Conservation (phyloP, 495 filamentous ascomycete genomes). For the Xylaria bambusicola region DNA sequence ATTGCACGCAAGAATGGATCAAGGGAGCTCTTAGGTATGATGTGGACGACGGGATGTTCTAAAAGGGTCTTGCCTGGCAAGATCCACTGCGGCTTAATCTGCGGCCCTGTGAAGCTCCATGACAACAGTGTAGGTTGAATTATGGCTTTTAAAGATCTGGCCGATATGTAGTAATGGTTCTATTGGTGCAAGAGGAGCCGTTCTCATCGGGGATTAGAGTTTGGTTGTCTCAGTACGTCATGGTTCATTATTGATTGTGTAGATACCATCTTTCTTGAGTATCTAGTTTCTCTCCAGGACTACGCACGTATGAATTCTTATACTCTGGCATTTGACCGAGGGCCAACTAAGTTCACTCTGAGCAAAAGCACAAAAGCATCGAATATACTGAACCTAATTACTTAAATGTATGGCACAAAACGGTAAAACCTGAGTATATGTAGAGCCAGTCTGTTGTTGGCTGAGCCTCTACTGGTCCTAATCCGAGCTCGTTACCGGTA, state of each 20-base stretch:
- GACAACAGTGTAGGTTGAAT: slow-evolving; percentile 6
- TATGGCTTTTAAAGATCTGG: neutral
- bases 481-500: too few relatives aligned
- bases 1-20: slow-evolving; percentile 17
- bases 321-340: too few relatives aligned
- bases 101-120: slow-evolving; percentile 4
- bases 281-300: too few relatives aligned
- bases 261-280: neutral
- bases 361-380: too few relatives aligned
- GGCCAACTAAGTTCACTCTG: too few relatives aligned
- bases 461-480: too few relatives aligned
- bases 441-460: too few relatives aligned
- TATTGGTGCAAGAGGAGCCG: neutral
- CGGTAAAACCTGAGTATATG: too few relatives aligned
- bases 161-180: neutral
- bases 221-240: neutral
- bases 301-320: too few relatives aligned
- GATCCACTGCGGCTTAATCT: slow-evolving; percentile 34
- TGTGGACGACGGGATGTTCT: neutral
- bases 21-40: slow-evolving; percentile 2
- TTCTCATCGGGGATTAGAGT: slow-evolving; percentile 1
- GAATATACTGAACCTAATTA: too few relatives aligned
- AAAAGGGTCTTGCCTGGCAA: slow-evolving; percentile 38
- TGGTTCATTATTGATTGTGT: neutral
- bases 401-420: too few relatives aligned